Conservation (phyloP, 1,284 basidiomycete species). For the Leccinum huronense region DNA sequence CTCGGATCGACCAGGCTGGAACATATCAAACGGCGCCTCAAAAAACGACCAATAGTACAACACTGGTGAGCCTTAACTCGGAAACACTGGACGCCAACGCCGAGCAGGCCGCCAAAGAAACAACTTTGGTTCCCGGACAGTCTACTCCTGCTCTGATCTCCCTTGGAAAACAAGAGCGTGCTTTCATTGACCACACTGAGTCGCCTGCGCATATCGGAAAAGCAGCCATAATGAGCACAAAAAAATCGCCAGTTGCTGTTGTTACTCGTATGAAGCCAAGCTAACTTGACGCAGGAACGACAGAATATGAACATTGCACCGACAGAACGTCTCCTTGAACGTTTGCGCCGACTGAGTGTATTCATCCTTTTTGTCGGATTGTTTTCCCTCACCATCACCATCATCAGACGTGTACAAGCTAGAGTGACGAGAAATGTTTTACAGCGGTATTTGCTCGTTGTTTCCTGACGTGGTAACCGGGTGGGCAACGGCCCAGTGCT, state of each 20-base stretch:
- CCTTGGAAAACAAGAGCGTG: background rate
- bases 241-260: conserved; percentile 9
- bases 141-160: background rate
- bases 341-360: too few species aligned
- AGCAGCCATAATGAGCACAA: background rate
- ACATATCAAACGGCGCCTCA: background rate
- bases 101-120: background rate
- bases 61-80: background rate
- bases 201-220: background rate
- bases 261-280: background rate
- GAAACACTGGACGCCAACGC: background rate
- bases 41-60: background rate
- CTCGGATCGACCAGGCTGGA: background rate
- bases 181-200: background rate
- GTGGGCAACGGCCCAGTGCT: too few species aligned
- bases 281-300: conserved; percentile 9
- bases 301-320: too few species aligned
- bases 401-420: too few species aligned
- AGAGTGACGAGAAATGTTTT: too few species aligned
- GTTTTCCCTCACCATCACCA: too few species aligned
- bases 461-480: too few species aligned
- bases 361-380: too few species aligned
- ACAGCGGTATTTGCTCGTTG: too few species aligned
- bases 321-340: too few species aligned
- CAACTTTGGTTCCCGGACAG: background rate